phyloP scores from a whole-genome alignment of 139 green algal species.

The Coelastrella sp. region DNA sequence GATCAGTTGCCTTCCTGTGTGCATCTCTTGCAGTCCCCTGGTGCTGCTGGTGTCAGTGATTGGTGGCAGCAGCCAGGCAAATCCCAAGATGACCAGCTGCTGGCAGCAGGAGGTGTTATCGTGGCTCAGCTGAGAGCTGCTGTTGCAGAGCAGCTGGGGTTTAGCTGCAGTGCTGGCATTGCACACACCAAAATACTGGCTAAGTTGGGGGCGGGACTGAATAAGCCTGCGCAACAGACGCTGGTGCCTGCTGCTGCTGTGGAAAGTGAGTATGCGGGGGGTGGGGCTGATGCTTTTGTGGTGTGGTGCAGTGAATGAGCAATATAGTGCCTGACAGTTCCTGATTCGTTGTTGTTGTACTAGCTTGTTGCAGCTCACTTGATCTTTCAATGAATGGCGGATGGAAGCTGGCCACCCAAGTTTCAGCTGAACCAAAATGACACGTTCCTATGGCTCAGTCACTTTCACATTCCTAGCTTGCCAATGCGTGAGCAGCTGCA shows the following conservation, averaged over 20 bases:
- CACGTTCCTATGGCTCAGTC: no score
- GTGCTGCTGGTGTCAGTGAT: constrained; percentile 13
- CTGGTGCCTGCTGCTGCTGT: constrained; percentile 75
- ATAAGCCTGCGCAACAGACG: constrained; percentile 92
- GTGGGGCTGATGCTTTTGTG: no score
- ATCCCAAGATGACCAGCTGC: constrained; percentile 64
- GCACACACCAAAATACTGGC: constrained; percentile 87
- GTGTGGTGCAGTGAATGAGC: no score
- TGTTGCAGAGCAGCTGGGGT: constrained; percentile 79
- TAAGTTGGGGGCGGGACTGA: constrained; percentile 86
- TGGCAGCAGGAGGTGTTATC: constrained; percentile 72
- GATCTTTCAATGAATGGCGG: no score
- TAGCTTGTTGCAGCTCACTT: no score
- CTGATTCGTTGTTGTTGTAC: no score
- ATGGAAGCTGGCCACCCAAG: no score
- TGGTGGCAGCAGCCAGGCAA: constrained; percentile 71
- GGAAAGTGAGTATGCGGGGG: background rate
- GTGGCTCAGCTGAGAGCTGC: constrained; percentile 70
- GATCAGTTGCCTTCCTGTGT: background rate
- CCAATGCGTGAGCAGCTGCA: background rate
- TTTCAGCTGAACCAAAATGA: no score
- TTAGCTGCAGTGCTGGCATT: constrained; percentile 72
- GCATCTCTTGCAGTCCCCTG: background rate
- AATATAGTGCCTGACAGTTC: no score
- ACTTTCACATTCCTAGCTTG: no score